phyloP scores from a whole-genome alignment of 345 rosid species.

The Linum usitatissimum region DNA sequence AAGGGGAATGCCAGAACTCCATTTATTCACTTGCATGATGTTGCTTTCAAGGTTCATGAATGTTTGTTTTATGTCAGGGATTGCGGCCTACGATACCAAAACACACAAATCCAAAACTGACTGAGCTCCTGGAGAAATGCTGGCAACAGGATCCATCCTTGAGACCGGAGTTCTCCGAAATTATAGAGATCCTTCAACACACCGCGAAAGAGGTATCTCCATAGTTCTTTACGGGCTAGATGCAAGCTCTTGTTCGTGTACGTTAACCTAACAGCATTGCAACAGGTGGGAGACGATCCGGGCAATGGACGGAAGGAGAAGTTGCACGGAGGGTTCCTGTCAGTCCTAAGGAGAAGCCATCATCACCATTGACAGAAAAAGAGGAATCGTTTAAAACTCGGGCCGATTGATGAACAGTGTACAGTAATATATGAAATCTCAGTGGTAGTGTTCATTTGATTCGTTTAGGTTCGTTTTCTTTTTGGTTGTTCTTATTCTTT shows the following conservation, averaged over 20 bases:
- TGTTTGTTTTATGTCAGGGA: conserved; percentile 29
- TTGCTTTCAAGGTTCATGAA: too few species aligned
- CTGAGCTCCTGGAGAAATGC: conserved; percentile 55
- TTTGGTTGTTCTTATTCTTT: background rate
- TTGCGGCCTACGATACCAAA: conserved; percentile 75
- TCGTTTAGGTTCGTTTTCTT: background rate
- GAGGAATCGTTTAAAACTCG: background rate
- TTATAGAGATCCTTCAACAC: conserved; percentile 47
- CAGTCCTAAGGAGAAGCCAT: conserved; percentile 76
- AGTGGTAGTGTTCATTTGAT: conserved; percentile 5
- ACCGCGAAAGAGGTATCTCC: conserved; percentile 59
- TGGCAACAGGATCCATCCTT: conserved; percentile 85
- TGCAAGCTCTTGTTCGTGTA: background rate
- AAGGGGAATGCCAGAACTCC: too few species aligned
- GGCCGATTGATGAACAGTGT: too few species aligned
- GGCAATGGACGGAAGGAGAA: conserved; percentile 63
- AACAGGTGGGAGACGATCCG: conserved; percentile 50
- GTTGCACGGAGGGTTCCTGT: conserved; percentile 64
- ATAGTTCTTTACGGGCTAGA: background rate
- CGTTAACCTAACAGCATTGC: background rate
- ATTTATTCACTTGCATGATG: too few species aligned
- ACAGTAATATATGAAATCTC: conserved; percentile 8
- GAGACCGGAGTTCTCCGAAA: conserved; percentile 87
- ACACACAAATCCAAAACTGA: conserved; percentile 49
- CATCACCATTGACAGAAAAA: conserved; percentile 21